Percentiles rank a stretch among this genome's conserved stretches.
phyloP scores from a whole-genome alignment of 257 asterid species.

The Gentiana dahurica region DNA sequence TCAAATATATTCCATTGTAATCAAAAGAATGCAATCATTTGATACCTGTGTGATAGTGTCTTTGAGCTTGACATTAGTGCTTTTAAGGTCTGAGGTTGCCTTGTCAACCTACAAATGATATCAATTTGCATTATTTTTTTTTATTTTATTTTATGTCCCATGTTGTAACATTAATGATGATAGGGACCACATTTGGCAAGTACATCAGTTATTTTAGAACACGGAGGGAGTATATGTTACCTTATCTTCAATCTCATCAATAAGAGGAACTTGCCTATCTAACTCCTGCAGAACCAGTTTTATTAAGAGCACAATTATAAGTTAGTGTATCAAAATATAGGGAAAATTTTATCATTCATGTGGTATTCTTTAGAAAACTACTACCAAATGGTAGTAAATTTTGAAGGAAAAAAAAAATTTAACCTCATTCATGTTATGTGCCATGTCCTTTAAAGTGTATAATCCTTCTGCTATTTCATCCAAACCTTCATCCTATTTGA shows the following conservation, averaged over 20 bases:
- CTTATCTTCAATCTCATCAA: slow-evolving; percentile 92
- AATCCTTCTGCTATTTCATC: slow-evolving; percentile 78
- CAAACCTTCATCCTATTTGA: slow-evolving; percentile 69
- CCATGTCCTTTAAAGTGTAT: slow-evolving; percentile 76
- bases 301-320: slow-evolving; percentile 6
- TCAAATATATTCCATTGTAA: too few relatives aligned
- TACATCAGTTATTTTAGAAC: not conserved
- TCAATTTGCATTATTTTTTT: not conserved
- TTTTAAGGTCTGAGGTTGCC: slow-evolving; percentile 78
- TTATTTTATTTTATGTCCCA: not conserved
- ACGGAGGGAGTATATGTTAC: slow-evolving; percentile 20
- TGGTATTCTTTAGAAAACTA: not conserved
- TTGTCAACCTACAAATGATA: slow-evolving; percentile 52
- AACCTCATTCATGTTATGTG: slow-evolving; percentile 85
- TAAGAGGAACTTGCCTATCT: slow-evolving; percentile 80
- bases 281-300: slow-evolving; percentile 47
- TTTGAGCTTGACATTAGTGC: slow-evolving; percentile 81
- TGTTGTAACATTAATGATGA: not conserved
- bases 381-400: not conserved
- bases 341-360: too few relatives aligned
- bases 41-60: slow-evolving; percentile 75
- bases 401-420: not conserved
- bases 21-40: not conserved
- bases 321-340: not conserved
- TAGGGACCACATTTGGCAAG: not conserved